Conservation (phyloP, 106 monocot genomes). For the Gastrodia elata region DNA sequence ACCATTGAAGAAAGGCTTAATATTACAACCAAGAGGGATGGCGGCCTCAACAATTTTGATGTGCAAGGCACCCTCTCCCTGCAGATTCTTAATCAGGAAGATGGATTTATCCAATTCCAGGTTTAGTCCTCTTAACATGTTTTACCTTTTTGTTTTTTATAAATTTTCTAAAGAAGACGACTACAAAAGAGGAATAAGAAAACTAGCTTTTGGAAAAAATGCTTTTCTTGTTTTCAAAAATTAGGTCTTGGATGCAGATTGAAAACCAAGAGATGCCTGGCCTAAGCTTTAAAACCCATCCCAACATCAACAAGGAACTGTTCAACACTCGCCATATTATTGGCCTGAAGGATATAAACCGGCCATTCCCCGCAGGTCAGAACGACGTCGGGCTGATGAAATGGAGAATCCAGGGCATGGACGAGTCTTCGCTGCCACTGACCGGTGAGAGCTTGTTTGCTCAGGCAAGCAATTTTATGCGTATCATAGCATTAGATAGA, state of each 20-base stretch:
- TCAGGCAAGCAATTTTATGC: too few relatives aligned
- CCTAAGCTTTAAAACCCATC: constrained; percentile 90
- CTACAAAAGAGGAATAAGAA: too few relatives aligned
- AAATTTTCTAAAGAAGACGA: too few relatives aligned
- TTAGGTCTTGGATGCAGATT: constrained; percentile 42
- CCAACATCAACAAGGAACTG: constrained; percentile 94
- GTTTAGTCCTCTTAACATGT: constrained; percentile 17
- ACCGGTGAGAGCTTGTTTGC: constrained; percentile 42
- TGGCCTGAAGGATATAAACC: constrained; percentile 83
- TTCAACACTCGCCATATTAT: constrained; percentile 77
- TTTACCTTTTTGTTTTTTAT: too few relatives aligned
- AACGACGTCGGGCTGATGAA: constrained; percentile 89
- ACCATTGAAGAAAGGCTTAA: constrained; percentile 86
- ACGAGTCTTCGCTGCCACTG: constrained; percentile 77
- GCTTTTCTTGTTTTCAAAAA: not conserved
- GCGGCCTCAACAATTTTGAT: constrained; percentile 82
- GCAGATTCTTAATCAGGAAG: constrained; percentile 88
- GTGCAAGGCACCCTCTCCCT: constrained; percentile 90
- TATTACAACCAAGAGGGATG: constrained; percentile 75
- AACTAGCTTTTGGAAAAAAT: too few relatives aligned
- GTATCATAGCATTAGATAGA: too few relatives aligned
- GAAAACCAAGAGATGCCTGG: constrained; percentile 70
- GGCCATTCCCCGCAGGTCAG: constrained; percentile 91
- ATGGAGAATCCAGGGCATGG: constrained; percentile 95
- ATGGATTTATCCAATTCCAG: constrained; percentile 91